Evolutionary conservation across 192 early-diverging fungal species (phyloP).

Genomic region (Podila epicladia): DNA sequence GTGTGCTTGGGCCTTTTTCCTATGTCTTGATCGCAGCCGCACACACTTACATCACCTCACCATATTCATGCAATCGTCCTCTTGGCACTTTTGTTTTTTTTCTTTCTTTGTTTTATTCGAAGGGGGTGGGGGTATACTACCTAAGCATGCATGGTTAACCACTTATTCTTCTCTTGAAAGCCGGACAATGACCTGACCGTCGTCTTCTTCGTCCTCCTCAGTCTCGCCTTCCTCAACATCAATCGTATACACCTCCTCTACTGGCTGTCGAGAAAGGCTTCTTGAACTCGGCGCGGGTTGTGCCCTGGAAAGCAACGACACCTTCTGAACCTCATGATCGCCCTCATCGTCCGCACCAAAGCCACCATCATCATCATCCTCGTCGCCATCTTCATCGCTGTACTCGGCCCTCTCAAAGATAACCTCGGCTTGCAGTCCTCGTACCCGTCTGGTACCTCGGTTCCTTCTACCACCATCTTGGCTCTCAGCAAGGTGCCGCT

Average conservation of each 20-base stretch:
- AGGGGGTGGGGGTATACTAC: no score
- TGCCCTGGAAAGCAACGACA: constrained; percentile 24
- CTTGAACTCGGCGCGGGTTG: constrained; percentile 4
- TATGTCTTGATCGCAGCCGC: not conserved
- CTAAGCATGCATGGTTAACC: not conserved
- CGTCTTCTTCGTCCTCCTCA: constrained; percentile 12
- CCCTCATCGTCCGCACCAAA: constrained; percentile 9
- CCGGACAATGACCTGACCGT: constrained; percentile 24
- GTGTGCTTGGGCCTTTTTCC: constrained; percentile 2
- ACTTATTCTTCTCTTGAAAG: constrained; percentile 5
- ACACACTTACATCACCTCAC: not conserved
- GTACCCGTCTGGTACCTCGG: not conserved
- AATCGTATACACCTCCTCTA: constrained; percentile 15
- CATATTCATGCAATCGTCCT: no score
- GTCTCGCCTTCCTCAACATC: not conserved
- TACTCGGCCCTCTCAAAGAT: constrained; percentile 34
- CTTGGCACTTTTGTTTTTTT: no score
- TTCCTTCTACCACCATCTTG: not conserved
- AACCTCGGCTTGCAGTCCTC: constrained; percentile 16
- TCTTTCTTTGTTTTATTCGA: no score
- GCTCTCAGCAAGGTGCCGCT: constrained; percentile 17
- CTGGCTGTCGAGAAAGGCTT: not conserved
- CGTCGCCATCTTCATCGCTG: constrained; percentile 13
- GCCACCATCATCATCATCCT: not conserved
- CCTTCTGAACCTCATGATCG: constrained; percentile 10